Base-by-base conservation (phyloP, 768 basidiomycete genomes). In the Vararia minispora region DNA sequence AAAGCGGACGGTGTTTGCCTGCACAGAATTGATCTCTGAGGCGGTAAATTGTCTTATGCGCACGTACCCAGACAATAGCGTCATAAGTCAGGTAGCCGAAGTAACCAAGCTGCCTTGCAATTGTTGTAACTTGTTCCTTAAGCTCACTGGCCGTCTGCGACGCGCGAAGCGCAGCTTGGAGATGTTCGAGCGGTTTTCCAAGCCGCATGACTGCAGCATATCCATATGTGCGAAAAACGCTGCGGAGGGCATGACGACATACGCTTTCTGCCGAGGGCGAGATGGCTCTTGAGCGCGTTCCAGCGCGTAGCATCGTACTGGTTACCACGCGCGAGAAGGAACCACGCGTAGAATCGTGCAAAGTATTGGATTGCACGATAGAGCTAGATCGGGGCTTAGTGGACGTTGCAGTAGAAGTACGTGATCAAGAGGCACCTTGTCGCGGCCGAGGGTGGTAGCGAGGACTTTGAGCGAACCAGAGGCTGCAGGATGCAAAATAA, bases 301-400 rank as follows among this genome's bases (percentile, higher is more conserved):
- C 86, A 92, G 41, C 81, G 69, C 1, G 72, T 71, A 8, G 82
- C 85, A 33, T 81, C 70, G 8, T 69, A 61, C 51, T 81, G 82
- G 54, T 78, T 58, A 12, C 86, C 89, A 35, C 76, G 69, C 6
- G 66, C 66, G 33, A 83, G 56, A 27, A 85, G 66, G 58, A 77
- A 75, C 84, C 85, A 98, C 1, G 88, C 80, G 46, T 88, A 74
- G 56, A 97, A 78, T 29, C 92, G 78, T 24, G 92, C 71, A 48
- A 87, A 78, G 61, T 90, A 97, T 64, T 99, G 95, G 38, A 90
- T 57, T 16, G 85, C 74, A 47, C 94, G 79, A 61, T 97, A 98
- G 12, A 77, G 65, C 91, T 95, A 46, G 9, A 27, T 7, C 5
- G 29, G 8, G 20, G 24, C 26, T 24, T 26, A 13, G 22, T 8